These are phyloP conservation scores for Calophaca sinica DNA, from an alignment of 306 rosid species.

Conservation along the genomic window DNA sequence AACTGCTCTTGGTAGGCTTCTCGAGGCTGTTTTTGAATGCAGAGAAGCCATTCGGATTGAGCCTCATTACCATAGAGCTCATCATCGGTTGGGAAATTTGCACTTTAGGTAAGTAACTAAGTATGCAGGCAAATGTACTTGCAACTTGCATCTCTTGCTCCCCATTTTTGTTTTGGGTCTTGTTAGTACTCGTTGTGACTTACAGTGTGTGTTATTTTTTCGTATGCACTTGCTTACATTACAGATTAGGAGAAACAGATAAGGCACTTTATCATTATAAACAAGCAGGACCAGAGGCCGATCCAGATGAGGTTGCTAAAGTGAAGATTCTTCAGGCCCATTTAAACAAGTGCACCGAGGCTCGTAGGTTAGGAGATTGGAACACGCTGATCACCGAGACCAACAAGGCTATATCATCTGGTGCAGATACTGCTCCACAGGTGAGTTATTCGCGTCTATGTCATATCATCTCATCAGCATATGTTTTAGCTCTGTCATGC, in stretches of 20 bases:
- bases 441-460: slow-evolving; percentile 43
- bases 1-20: slow-evolving; percentile 76
- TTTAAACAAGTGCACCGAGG: slow-evolving; percentile 75
- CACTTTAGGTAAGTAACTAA: slow-evolving; percentile 62
- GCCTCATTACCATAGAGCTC: slow-evolving; percentile 87
- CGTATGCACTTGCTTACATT: not conserved
- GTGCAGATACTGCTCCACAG: slow-evolving; percentile 88
- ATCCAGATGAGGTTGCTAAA: slow-evolving; percentile 74
- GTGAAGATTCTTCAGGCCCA: slow-evolving; percentile 65
- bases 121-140: no score
- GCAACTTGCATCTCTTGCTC: no score
- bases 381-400: slow-evolving; percentile 69
- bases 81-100: slow-evolving; percentile 81
- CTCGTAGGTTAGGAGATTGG: slow-evolving; percentile 83
- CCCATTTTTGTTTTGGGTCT: no score
- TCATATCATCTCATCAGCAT: not conserved
- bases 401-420: slow-evolving; percentile 51
- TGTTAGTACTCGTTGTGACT: not conserved
- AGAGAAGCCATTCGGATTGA: slow-evolving; percentile 88
- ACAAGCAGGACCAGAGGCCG: slow-evolving; percentile 86
- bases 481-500: not conserved
- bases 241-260: slow-evolving; percentile 83
- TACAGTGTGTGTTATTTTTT: not conserved
- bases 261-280: slow-evolving; percentile 80
- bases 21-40: slow-evolving; percentile 92